Base-by-base conservation (phyloP, 164 flowering plant genomes). In the Stephania japonica region DNA sequence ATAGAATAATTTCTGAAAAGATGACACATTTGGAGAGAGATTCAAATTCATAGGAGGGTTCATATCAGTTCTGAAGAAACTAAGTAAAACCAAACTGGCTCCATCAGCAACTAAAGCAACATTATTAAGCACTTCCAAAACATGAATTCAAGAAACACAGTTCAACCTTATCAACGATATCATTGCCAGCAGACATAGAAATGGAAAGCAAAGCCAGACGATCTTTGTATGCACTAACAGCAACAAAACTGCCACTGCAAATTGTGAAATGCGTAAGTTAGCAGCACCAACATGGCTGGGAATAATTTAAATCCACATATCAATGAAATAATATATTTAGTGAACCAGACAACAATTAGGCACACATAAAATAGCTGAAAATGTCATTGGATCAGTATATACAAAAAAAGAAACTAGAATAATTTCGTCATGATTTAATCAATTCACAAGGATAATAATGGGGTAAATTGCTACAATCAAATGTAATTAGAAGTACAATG, bases 191-290 rank as follows among this genome's bases (percentile, higher is more conserved):
- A 70, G 89, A 83, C 59, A 66, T 63, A 64, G 98, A 91, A 71
- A 92, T 78, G 69, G 94, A 83, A 78, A 93, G 86, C 61, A 95
- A 65, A 72, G 94, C 96, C 82, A 95, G 69, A 42, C 69, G 88
- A 62, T 87, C 89, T 81, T 87, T 96, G 82, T 90, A 90, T 62
- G 99, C 97, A 84, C 94, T 84, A 66, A 80, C 91, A 80, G 99
- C 99, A 72, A 93, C 77, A 74, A 83, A 91, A 79, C 87, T 75
- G 18, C 97, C 93, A 80, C 98, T 95, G 91, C 65, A 80, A 68
- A 79, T 49, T 59, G 64, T 47, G 76, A 82, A 63, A 6, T 18
- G 18, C 18, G 18, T 16, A 53, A 53, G 61, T 53, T 53, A 53
- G 61, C 18, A 13, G 61, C 61, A 53, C 10, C 19, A 5, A 16